phyloP scores from a whole-genome alignment of 208 protist genomes.

The Trypanosoma rangeli region DNA sequence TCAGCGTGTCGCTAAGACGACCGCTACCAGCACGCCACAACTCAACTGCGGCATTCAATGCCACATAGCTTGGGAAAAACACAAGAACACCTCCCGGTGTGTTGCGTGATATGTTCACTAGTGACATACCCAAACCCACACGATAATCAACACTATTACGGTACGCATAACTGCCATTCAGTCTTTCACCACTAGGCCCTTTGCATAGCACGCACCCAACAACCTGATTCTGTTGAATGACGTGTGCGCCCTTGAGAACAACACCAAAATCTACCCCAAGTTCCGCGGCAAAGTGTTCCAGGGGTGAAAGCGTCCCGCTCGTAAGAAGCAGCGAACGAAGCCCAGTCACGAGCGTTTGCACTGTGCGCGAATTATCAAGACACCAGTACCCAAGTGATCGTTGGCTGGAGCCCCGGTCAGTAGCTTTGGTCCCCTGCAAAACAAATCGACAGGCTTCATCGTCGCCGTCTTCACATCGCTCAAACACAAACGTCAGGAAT shows the following conservation, averaged over 20 bases:
- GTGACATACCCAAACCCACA: conserved; percentile 69
- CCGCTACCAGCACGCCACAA: conserved; percentile 67
- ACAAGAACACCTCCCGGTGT: conserved; percentile 96
- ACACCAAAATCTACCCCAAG: conserved; percentile 85
- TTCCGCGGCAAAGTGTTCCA: conserved; percentile 93
- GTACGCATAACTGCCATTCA: conserved; percentile 87
- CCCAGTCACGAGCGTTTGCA: conserved; percentile 57
- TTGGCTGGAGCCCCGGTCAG: not conserved
- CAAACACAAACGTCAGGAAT: conserved; percentile 74
- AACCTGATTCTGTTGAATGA: conserved; percentile 86
- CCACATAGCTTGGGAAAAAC: conserved; percentile 96
- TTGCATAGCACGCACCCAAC: conserved; percentile 57
- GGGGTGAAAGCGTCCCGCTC: conserved; percentile 95
- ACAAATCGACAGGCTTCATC: conserved; percentile 64
- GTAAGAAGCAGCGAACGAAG: conserved; percentile 91
- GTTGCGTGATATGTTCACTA: conserved; percentile 88
- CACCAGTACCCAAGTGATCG: conserved; percentile 92
- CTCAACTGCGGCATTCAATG: conserved; percentile 69
- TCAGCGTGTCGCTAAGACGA: conserved; percentile 31
- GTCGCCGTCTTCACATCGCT: conserved; percentile 18
- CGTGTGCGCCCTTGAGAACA: conserved; percentile 88
- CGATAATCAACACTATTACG: conserved; percentile 79
- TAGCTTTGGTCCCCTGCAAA: conserved; percentile 34
- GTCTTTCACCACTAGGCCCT: conserved; percentile 63
- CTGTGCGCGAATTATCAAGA: conserved; percentile 78